A percentile compares a stretch with the other conserved stretches of the same genome.
phyloP scores from a whole-genome alignment of 169 alveolate species.

The Plasmodium billcollinsi region DNA sequence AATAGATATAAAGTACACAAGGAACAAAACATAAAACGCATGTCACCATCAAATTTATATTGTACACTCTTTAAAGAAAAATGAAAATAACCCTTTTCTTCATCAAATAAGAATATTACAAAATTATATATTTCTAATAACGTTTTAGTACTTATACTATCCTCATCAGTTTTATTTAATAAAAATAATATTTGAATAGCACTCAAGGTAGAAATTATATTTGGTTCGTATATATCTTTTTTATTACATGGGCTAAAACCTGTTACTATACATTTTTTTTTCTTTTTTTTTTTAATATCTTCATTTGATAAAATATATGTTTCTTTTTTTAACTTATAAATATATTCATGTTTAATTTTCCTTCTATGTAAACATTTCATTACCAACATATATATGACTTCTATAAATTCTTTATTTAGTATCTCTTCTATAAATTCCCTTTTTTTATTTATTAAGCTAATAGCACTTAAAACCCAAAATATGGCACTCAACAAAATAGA shows the following conservation, averaged over 20 bases:
- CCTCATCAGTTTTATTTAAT: slow-evolving; percentile 51
- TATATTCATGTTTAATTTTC: slow-evolving; percentile 40
- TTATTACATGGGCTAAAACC: slow-evolving; percentile 76
- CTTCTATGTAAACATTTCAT: slow-evolving; percentile 58
- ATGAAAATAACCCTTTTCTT: slow-evolving; percentile 49
- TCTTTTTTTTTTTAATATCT: slow-evolving; percentile 58
- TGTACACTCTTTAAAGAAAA: slow-evolving; percentile 28
- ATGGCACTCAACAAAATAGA: slow-evolving; percentile 50
- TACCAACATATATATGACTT: slow-evolving; percentile 26
- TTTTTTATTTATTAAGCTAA: slow-evolving; percentile 22
- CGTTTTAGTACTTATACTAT: slow-evolving; percentile 51
- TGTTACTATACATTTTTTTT: slow-evolving; percentile 28
- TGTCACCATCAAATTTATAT: slow-evolving; percentile 63
- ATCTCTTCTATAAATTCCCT: slow-evolving; percentile 25
- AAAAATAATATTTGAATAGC: slow-evolving; percentile 78
- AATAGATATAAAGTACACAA: slow-evolving; percentile 30
- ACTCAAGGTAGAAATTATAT: slow-evolving; percentile 73
- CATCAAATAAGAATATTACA: slow-evolving; percentile 35
- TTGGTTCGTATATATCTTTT: slow-evolving; percentile 46
- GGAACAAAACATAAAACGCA: slow-evolving; percentile 66
- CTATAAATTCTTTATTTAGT: slow-evolving; percentile 38
- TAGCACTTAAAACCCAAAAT: slow-evolving; percentile 68
- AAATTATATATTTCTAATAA: slow-evolving; percentile 55
- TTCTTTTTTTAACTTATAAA: slow-evolving; percentile 52
- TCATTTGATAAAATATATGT: slow-evolving; percentile 22